Conservation (phyloP, 306 rosid genomes). For the Aeschynomene evenia region DNA sequence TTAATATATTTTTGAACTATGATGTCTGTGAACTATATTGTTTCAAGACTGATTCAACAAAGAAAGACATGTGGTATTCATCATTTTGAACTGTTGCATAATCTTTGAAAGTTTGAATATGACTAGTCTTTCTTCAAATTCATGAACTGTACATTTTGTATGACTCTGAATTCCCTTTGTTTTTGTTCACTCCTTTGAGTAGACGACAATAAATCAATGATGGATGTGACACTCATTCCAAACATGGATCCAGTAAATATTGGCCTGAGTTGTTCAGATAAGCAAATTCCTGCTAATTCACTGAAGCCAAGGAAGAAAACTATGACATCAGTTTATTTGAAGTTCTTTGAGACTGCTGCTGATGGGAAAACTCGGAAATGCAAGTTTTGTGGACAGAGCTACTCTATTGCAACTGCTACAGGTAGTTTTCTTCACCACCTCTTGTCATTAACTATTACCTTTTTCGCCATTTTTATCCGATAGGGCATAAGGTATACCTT, state of each 20-base stretch:
- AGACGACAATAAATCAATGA: constrained; percentile 76
- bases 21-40: constrained; percentile 2
- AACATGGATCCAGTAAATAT: constrained; percentile 60
- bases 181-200: constrained; percentile 22
- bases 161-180: constrained; percentile 12
- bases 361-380: constrained; percentile 88
- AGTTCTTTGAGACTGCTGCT: constrained; percentile 85
- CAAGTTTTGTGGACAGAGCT: constrained; percentile 95
- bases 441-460: neutral
- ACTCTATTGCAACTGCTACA: constrained; percentile 90
- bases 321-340: constrained; percentile 92
- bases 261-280: constrained; percentile 69
- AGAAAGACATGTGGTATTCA: neutral
- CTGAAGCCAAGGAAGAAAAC: constrained; percentile 88
- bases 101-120: neutral
- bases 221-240: constrained; percentile 70
- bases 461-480: constrained; percentile 11
- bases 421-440: constrained; percentile 46
- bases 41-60: neutral
- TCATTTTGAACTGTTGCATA: neutral
- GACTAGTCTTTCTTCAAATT: neutral
- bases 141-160: constrained; percentile 17
- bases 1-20: constrained; percentile 10
- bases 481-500: neutral
- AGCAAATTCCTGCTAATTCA: constrained; percentile 50